Percentiles rank a stretch among this genome's conserved stretches.
phyloP scores from a whole-genome alignment of 371 early-diverging fungal species.

The Haplosporangium sp. region DNA sequence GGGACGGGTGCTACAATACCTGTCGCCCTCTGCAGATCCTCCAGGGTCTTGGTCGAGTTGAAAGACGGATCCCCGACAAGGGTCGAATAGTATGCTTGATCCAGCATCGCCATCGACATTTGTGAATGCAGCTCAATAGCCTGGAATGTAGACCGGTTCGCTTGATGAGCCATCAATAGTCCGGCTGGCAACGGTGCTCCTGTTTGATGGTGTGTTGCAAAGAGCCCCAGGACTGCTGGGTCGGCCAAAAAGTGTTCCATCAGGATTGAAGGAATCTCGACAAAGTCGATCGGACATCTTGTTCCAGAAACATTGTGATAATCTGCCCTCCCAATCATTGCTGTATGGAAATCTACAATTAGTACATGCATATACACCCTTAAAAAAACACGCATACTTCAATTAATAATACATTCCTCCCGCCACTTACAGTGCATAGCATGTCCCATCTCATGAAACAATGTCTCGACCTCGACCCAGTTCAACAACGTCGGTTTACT shows the following conservation, averaged over 20 bases:
- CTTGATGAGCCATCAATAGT: conserved; percentile 63
- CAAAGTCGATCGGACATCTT: conserved; percentile 94
- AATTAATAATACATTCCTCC: too few species aligned
- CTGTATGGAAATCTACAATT: conserved; percentile 37
- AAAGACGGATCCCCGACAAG: conserved; percentile 53
- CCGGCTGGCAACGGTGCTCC: conserved; percentile 62
- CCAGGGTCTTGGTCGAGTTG: conserved; percentile 64
- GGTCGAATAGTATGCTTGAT: conserved; percentile 80
- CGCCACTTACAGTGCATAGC: conserved; percentile 93
- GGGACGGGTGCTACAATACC: conserved; percentile 74
- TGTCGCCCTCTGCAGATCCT: conserved; percentile 63
- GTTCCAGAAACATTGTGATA: conserved; percentile 95
- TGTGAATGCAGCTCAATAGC: conserved; percentile 89
- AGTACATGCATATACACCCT: not conserved
- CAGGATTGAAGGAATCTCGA: conserved; percentile 95
- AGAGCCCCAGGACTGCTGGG: conserved; percentile 74
- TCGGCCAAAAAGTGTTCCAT: conserved; percentile 91
- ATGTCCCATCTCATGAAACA: conserved; percentile 99
- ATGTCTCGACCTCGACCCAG: conserved; percentile 87
- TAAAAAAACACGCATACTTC: not conserved
- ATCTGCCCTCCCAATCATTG: conserved; percentile 93
- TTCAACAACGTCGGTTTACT: conserved; percentile 65
- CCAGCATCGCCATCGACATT: conserved; percentile 88
- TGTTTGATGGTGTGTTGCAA: conserved; percentile 78
- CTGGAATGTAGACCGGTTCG: conserved; percentile 62